Evolutionary conservation across 2,329 filamentous ascomycete species (phyloP), one percentile per base, ranked within the genome.

Genomic region (Sodiomyces alkalinus): DNA sequence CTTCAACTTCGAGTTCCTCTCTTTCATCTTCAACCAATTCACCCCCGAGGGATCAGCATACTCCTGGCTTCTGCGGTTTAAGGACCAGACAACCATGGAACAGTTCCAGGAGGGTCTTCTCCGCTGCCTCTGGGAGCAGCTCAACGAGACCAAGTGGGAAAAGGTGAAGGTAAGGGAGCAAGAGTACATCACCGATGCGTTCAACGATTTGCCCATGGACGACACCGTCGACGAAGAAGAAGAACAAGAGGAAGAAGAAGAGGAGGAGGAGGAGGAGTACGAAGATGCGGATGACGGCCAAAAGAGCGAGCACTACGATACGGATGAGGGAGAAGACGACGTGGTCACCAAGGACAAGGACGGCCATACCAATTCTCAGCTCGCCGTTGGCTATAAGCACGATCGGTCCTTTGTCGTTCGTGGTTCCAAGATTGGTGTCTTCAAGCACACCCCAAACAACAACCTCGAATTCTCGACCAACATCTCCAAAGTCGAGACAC

Each of bases 1-100:
- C 13, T 98, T 96, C 62, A 96, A 96, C 56, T 96, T 94, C 40
- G 90, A 98, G 51, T 96, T 87, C 44, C 64, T 93, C n/a, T 96
- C 87, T 0, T 96, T 96, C 50, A 94, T 98, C 45, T 98, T 98
- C 67, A 98, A 98, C 46, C 85, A 94, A 49, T 96, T 93, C 49
- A 70, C 79, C 10, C 68, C 76, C 19, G 82, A 94, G 51, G 83
- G 86, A 2, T 80, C 80, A 2, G 87, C 90, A 4, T 92, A 86
- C 51, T 98, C 90, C 1, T 98, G 90, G 87, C 68, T 98, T 10
- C 60, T 98, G 19, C 76, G 86, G 10, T 98, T 98, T 60, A 82
- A 79, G 43, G 80, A 93, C 40, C 79, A 85, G 41, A 60, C 72
- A 13, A 75, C 76, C 0, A 64, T 92, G 29, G 85, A 93, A 48